Conservation (phyloP, 176 grass and related monocot species). For the Rhynchospora breviuscula region DNA sequence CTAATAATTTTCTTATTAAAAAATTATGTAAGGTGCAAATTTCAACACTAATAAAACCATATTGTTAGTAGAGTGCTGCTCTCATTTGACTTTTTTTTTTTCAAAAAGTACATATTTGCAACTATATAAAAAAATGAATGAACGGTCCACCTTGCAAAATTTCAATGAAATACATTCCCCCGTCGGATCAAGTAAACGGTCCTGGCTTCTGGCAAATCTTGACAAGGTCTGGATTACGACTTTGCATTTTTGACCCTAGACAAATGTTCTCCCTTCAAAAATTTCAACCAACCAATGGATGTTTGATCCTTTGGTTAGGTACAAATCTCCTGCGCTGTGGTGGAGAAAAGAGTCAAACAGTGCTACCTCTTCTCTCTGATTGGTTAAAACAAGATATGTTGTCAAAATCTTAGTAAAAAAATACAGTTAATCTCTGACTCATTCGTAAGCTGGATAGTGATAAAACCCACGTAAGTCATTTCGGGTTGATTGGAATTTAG, state of each 20-base stretch:
- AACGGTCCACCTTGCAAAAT: background rate
- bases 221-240: background rate
- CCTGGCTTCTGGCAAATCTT: background rate
- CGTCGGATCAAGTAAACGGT: background rate
- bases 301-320: background rate
- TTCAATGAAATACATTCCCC: background rate
- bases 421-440: background rate
- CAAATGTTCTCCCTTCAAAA: background rate
- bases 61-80: background rate
- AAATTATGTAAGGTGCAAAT: no score
- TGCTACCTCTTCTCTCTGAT: background rate
- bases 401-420: background rate
- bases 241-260: background rate
- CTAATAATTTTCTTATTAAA: no score
- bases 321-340: background rate
- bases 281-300: background rate
- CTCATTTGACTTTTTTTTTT: background rate
- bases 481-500: no score
- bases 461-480: no score
- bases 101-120: background rate
- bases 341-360: background rate
- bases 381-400: background rate
- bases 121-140: background rate
- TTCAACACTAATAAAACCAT: no score
- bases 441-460: no score